Conservation (phyloP, 2,329 filamentous ascomycete genomes). For the Penicillium sp. region DNA sequence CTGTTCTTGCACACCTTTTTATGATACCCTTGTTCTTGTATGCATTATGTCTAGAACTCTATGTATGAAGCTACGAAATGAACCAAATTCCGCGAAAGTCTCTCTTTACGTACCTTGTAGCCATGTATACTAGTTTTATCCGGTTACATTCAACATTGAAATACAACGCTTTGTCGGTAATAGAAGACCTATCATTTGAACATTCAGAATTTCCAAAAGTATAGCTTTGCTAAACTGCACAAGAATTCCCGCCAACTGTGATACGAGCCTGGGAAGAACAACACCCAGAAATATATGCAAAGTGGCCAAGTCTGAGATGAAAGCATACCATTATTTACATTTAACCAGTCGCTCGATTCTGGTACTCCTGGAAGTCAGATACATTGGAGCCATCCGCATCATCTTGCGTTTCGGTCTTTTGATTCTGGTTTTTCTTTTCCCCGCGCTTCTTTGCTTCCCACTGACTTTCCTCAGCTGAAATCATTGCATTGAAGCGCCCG, state of each 20-base stretch:
- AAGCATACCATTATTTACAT: not conserved
- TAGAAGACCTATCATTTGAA: no score
- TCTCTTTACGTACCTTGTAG: no score
- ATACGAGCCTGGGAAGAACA: not conserved
- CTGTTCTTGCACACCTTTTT: not conserved
- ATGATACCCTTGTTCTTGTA: not conserved
- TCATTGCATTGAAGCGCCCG: constrained; percentile 50
- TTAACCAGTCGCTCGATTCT: constrained; percentile 36
- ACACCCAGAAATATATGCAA: not conserved
- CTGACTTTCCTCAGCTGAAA: constrained; percentile 50
- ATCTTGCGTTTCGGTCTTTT: constrained; percentile 17
- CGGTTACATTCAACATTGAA: not conserved
- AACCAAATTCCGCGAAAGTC: not conserved
- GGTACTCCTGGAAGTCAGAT: constrained; percentile 47
- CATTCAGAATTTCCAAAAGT: not conserved
- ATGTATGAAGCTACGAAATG: not conserved
- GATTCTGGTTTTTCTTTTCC: constrained; percentile 33
- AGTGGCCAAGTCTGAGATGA: not conserved
- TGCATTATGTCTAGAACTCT: not conserved
- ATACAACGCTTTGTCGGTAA: not conserved
- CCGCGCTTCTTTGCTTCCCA: constrained; percentile 46
- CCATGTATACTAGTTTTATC: not conserved
- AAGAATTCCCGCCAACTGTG: not conserved
- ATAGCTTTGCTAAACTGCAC: not conserved
- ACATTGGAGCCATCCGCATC: constrained; percentile 15